Conservation (phyloP, 2,329 filamentous ascomycete genomes). For the Fusarium coicis region DNA sequence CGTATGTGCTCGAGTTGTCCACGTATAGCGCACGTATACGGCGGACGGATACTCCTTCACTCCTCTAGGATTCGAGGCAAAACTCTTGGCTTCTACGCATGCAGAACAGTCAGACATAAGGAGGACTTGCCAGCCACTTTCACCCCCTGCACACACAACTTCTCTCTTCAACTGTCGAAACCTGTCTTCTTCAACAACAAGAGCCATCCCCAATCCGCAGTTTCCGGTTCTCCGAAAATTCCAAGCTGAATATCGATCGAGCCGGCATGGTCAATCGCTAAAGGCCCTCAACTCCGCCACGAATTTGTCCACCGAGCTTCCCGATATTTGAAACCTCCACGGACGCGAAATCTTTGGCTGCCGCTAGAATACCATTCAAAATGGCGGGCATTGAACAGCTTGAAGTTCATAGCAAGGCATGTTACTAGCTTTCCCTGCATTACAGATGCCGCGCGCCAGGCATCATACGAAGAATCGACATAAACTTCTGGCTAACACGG, state of each 20-base stretch:
- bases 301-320: conserved; percentile 17
- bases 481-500: conserved; percentile 36
- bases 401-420: conserved; percentile 96
- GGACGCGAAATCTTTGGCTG: conserved; percentile 11
- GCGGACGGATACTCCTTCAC: conserved; percentile 20
- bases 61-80: conserved; percentile 20
- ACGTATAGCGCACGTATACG: conserved; percentile 39
- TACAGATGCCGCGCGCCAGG: neutral
- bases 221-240: conserved; percentile 25
- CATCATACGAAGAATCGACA: neutral
- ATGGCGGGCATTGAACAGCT: conserved; percentile 98
- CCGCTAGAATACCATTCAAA: conserved; percentile 33
- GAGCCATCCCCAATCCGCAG: conserved; percentile 21
- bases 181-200: conserved; percentile 23
- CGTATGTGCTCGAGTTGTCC: conserved; percentile 24
- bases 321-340: neutral
- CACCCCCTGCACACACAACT: conserved; percentile 22
- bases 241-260: conserved; percentile 29
- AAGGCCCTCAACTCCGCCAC: conserved; percentile 28
- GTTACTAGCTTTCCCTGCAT: conserved; percentile 6
- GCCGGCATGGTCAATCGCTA: conserved; percentile 37
- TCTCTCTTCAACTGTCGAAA: conserved; percentile 21
- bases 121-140: conserved; percentile 28
- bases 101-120: conserved; percentile 26
- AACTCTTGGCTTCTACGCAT: conserved; percentile 32